A percentile compares a stretch with the other conserved stretches of the same genome.
Evolutionary conservation across 768 basidiomycete genomes (phyloP).

Genomic region (Tubosaeta sp.): DNA sequence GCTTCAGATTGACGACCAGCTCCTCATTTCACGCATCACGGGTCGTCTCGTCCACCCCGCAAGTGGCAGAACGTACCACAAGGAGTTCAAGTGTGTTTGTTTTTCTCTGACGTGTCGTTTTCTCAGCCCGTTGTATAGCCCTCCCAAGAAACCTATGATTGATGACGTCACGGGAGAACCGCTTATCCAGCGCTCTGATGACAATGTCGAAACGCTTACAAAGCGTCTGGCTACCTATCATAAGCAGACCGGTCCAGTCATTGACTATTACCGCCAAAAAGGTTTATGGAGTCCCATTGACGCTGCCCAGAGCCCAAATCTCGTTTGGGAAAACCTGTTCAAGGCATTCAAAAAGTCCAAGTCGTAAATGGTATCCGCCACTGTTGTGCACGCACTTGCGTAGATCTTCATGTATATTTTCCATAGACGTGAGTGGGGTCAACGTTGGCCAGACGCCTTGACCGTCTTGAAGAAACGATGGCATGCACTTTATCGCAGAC

Average conservation of each 20-base stretch:
- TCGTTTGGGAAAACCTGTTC: conserved; percentile 85
- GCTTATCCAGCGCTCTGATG: conserved; percentile 94
- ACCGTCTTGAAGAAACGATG: neutral
- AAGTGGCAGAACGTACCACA: conserved; percentile 91
- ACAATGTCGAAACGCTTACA: conserved; percentile 91
- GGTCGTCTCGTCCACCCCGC: conserved; percentile 90
- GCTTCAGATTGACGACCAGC: conserved; percentile 86
- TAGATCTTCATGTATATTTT: conserved; percentile 27
- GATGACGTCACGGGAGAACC: conserved; percentile 97
- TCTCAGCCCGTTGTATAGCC: conserved; percentile 46
- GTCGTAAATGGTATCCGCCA: conserved; percentile 10
- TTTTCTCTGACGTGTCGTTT: conserved; percentile 3
- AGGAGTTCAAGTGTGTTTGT: conserved; percentile 81
- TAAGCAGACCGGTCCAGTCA: conserved; percentile 90
- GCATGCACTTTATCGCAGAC: conserved; percentile 6
- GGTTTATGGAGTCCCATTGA: conserved; percentile 90
- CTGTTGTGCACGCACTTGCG: conserved; percentile 1
- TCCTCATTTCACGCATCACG: conserved; percentile 96
- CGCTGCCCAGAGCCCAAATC: conserved; percentile 85
- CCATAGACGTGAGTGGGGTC: conserved; percentile 14
- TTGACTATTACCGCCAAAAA: conserved; percentile 91
- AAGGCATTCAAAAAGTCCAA: conserved; percentile 49
- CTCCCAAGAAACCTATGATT: conserved; percentile 91
- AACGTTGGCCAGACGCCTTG: neutral
- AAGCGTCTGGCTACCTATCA: conserved; percentile 91